Evolutionary conservation across 192 early-diverging fungal genomes (phyloP).

Genomic region (Backusella psychrophila): DNA sequence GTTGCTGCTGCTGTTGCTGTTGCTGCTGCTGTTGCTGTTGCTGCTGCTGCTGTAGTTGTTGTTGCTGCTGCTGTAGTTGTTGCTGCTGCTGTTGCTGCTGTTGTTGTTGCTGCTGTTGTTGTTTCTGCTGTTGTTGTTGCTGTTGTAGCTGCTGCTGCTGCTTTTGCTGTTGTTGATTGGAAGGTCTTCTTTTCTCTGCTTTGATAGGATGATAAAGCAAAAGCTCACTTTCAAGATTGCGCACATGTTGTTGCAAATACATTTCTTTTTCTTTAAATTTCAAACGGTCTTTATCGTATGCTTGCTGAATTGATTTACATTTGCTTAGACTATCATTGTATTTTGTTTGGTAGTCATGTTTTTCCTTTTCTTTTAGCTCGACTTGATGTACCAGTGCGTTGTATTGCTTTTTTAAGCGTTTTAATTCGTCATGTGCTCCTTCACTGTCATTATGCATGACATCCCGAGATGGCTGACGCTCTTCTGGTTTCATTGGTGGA

Average conservation of each 20-base stretch:
- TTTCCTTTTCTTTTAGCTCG: constrained; percentile 2
- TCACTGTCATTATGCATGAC: neutral
- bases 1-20: neutral
- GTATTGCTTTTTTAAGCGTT: constrained; percentile 1
- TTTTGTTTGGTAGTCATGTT: constrained; percentile 1
- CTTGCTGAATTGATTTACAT: neutral
- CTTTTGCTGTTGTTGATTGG: neutral
- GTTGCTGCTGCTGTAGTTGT: neutral
- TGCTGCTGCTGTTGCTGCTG: neutral
- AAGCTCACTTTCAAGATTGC: neutral
- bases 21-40: neutral
- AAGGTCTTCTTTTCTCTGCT: neutral
- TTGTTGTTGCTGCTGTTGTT: neutral
- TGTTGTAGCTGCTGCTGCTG: neutral
- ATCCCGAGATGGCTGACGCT: constrained; percentile 5
- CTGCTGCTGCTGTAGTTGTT: neutral
- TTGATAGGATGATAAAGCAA: neutral
- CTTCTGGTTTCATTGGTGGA: constrained; percentile 9
- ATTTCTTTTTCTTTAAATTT: neutral
- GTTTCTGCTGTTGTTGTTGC: neutral
- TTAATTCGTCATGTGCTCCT: constrained; percentile 1
- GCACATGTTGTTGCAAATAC: neutral
- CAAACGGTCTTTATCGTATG: constrained; percentile 1
- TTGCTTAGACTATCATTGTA: neutral
- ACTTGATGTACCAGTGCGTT: constrained; percentile 3